phyloP scores from a whole-genome alignment of 257 asterid genomes.

The Eustoma russellianum region DNA sequence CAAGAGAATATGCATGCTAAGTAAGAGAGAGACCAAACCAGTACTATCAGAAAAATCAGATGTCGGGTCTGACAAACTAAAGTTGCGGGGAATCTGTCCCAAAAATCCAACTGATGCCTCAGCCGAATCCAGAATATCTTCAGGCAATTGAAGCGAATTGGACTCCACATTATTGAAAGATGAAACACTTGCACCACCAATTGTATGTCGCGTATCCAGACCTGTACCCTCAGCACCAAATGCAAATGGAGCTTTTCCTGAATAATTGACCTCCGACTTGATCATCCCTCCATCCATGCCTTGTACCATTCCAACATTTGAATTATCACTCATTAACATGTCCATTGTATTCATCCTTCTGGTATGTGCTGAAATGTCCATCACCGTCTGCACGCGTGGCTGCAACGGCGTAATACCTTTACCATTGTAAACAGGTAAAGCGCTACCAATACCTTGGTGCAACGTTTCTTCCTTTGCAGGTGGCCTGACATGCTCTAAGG shows the following conservation, averaged over 20 bases:
- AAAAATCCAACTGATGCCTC: too few species aligned
- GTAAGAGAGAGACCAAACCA: constrained; percentile 32
- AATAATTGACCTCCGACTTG: constrained; percentile 46
- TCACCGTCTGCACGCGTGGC: constrained; percentile 37
- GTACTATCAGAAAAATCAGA: constrained; percentile 71
- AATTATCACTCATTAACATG: constrained; percentile 40
- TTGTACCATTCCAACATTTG: constrained; percentile 44
- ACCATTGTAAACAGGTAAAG: too few species aligned
- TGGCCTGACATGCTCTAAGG: too few species aligned
- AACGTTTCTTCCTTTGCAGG: constrained; percentile 41
- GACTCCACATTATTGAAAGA: constrained; percentile 53
- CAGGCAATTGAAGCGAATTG: constrained; percentile 42
- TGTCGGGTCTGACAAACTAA: constrained; percentile 79
- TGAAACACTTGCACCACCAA: constrained; percentile 53
- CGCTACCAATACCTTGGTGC: constrained; percentile 27
- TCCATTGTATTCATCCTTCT: constrained; percentile 37
- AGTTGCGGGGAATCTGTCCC: constrained; percentile 87
- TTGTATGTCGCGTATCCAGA: constrained; percentile 43
- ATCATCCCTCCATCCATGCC: constrained; percentile 49
- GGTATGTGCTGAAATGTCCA: constrained; percentile 29
- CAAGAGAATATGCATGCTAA: not conserved
- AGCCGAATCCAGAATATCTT: constrained; percentile 42
- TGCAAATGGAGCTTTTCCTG: constrained; percentile 35
- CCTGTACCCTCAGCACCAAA: constrained; percentile 48
- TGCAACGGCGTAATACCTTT: constrained; percentile 45